A percentile compares a stretch with the other conserved stretches of the same genome.
Conservation (phyloP, 2,329 filamentous ascomycete species). For the Xylaria sp. region DNA sequence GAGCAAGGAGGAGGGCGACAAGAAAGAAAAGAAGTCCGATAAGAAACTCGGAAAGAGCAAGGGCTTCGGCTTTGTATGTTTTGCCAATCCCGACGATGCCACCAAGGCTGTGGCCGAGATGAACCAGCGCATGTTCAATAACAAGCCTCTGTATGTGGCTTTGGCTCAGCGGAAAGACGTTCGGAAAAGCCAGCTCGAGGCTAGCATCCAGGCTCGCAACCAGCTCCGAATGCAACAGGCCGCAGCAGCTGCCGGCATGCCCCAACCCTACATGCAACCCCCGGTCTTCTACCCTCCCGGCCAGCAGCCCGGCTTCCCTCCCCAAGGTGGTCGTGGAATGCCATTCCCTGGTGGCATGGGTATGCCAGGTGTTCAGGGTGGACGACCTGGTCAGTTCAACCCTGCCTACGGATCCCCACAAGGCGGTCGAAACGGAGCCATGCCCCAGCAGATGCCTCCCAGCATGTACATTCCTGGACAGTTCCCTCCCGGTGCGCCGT, state of each 20-base stretch:
- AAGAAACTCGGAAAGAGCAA: slow-evolving; percentile 96
- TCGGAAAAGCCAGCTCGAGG: slow-evolving; percentile 98
- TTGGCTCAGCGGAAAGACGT: slow-evolving; percentile 99
- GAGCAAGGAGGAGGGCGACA: slow-evolving; percentile 62
- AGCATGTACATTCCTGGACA: slow-evolving; percentile 86
- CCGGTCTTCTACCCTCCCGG: slow-evolving; percentile 92
- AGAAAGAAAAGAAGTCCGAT: slow-evolving; percentile 70
- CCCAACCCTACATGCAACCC: slow-evolving; percentile 86
- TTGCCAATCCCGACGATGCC: slow-evolving; percentile 98
- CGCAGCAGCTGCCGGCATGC: slow-evolving; percentile 88
- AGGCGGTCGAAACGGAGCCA: slow-evolving; percentile 81
- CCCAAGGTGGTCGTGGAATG: slow-evolving; percentile 72
- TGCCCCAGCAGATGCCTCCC: slow-evolving; percentile 86
- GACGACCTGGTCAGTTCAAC: slow-evolving; percentile 83
- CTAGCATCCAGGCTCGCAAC: slow-evolving; percentile 98
- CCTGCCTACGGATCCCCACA: slow-evolving; percentile 84
- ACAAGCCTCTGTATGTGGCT: slow-evolving; percentile 97
- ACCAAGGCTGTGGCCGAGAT: slow-evolving; percentile 99
- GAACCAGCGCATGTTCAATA: slow-evolving; percentile 99
- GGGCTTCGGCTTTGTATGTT: slow-evolving; percentile 99
- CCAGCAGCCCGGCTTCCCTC: slow-evolving; percentile 77
- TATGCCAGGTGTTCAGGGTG: slow-evolving; percentile 78
- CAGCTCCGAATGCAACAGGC: slow-evolving; percentile 98
- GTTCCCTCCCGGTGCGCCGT: slow-evolving; percentile 81
- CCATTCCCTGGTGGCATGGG: slow-evolving; percentile 71